Conservation (phyloP, 1,284 basidiomycete genomes). For the Abortiporus biennis region DNA sequence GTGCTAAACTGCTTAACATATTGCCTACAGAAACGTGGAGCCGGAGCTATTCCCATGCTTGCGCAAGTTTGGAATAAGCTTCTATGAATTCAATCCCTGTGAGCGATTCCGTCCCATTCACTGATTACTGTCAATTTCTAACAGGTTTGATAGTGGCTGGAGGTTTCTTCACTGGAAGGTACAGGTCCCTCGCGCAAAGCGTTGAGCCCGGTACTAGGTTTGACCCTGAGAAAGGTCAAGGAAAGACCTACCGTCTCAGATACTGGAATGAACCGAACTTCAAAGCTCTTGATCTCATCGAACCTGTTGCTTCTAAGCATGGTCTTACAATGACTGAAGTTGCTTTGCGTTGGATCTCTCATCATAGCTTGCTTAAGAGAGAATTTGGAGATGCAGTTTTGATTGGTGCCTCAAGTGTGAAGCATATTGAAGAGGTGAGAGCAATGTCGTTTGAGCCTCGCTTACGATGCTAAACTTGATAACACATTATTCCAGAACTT, state of each 20-base stretch:
- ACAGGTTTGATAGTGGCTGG: conserved; percentile 23
- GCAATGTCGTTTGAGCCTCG: background rate
- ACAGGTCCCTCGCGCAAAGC: conserved; percentile 20
- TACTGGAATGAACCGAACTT: conserved; percentile 49
- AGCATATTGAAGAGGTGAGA: conserved; percentile 17
- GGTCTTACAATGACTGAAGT: conserved; percentile 9
- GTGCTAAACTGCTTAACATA: background rate
- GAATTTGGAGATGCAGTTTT: conserved; percentile 20
- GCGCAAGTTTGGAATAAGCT: conserved; percentile 53
- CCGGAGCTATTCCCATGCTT: conserved; percentile 60
- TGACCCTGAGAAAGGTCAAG: conserved; percentile 28
- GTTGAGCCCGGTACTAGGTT: conserved; percentile 33
- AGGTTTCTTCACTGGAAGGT: conserved; percentile 32
- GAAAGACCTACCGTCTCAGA: conserved; percentile 22
- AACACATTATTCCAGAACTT: conserved; percentile 29
- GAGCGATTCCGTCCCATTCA: background rate
- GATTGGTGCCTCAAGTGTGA: conserved; percentile 9
- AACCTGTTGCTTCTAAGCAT: conserved; percentile 27
- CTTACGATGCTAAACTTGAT: background rate
- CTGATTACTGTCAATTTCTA: background rate
- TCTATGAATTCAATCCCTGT: conserved; percentile 51
- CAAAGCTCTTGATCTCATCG: conserved; percentile 33
- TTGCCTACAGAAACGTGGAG: conserved; percentile 33
- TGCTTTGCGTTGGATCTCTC: conserved; percentile 21
- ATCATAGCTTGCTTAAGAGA: conserved; percentile 22